Percentiles rank a stretch among this genome's conserved stretches.
Evolutionary conservation across 2,329 filamentous ascomycete genomes (phyloP).

Genomic region (Elsinoe perseae): DNA sequence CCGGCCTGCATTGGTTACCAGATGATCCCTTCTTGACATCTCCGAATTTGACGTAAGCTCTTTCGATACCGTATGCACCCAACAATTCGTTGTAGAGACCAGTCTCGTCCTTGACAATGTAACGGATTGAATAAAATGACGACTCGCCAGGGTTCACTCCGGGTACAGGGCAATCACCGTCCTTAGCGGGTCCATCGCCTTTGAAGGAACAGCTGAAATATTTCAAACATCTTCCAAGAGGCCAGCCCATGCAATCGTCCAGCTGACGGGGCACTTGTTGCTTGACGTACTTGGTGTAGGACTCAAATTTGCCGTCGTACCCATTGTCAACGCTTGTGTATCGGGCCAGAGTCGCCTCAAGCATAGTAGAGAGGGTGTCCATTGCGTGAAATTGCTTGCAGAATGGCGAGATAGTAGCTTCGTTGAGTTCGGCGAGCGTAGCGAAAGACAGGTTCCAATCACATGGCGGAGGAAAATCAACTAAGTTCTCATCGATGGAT

Average conservation of each 20-base stretch:
- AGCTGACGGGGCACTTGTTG: slow-evolving; percentile 9
- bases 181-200: neutral
- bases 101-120: slow-evolving; percentile 6
- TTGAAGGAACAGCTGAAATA: neutral
- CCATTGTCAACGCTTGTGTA: slow-evolving; percentile 14
- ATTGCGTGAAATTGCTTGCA: neutral
- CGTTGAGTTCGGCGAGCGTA: neutral
- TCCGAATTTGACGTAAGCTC: slow-evolving; percentile 7
- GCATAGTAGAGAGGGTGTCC: slow-evolving; percentile 13
- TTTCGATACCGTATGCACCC: neutral
- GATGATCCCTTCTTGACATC: neutral
- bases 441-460: neutral
- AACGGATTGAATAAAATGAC: neutral
- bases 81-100: slow-evolving; percentile 3
- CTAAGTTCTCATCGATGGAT: neutral
- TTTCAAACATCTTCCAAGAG: slow-evolving; percentile 2
- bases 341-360: slow-evolving; percentile 5
- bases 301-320: slow-evolving; percentile 16
- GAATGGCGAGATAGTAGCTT: neutral
- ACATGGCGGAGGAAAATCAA: neutral
- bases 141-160: neutral
- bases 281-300: slow-evolving; percentile 13
- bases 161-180: neutral
- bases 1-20: neutral
- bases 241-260: slow-evolving; percentile 4